phyloP scores from a whole-genome alignment of 2,329 filamentous ascomycete genomes.

The Didymella keratinophila region DNA sequence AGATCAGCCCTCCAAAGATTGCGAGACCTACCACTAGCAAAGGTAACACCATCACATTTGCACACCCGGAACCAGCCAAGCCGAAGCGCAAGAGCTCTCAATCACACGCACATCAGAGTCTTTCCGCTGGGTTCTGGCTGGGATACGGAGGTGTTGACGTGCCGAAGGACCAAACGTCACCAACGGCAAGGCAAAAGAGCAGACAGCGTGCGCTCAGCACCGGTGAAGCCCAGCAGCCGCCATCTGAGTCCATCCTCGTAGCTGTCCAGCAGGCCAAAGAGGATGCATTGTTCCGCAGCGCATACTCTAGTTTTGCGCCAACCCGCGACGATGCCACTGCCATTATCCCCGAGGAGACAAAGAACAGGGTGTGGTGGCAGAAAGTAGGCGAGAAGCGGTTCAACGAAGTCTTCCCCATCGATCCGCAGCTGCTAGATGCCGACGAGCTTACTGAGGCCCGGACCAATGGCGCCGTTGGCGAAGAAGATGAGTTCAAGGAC shows the following conservation, averaged over 20 bases:
- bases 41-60: slow-evolving; percentile 60
- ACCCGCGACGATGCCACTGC: slow-evolving; percentile 76
- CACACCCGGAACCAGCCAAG: slow-evolving; percentile 62
- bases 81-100: slow-evolving; percentile 48
- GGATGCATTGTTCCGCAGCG: slow-evolving; percentile 77
- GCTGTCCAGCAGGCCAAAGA: slow-evolving; percentile 67
- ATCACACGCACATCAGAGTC: slow-evolving; percentile 71
- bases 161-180: slow-evolving; percentile 61
- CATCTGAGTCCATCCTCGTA: slow-evolving; percentile 50
- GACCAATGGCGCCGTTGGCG: slow-evolving; percentile 45
- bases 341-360: slow-evolving; percentile 71
- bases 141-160: slow-evolving; percentile 60
- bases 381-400: slow-evolving; percentile 71
- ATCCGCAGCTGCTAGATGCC: slow-evolving; percentile 52
- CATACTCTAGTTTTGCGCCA: slow-evolving; percentile 82
- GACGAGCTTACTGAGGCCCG: slow-evolving; percentile 50
- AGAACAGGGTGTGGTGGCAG: slow-evolving; percentile 80
- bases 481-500: slow-evolving; percentile 49
- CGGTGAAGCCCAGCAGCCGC: slow-evolving; percentile 65
- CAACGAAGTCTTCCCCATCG: slow-evolving; percentile 68
- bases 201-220: slow-evolving; percentile 75
- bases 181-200: slow-evolving; percentile 70
- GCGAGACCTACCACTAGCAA: slow-evolving; percentile 73
- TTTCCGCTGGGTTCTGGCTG: slow-evolving; percentile 72
- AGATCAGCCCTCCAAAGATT: slow-evolving; percentile 74